Base-by-base conservation (phyloP, 225 moss, liverwort and hornwort genomes). In the Bryum argenteum region DNA sequence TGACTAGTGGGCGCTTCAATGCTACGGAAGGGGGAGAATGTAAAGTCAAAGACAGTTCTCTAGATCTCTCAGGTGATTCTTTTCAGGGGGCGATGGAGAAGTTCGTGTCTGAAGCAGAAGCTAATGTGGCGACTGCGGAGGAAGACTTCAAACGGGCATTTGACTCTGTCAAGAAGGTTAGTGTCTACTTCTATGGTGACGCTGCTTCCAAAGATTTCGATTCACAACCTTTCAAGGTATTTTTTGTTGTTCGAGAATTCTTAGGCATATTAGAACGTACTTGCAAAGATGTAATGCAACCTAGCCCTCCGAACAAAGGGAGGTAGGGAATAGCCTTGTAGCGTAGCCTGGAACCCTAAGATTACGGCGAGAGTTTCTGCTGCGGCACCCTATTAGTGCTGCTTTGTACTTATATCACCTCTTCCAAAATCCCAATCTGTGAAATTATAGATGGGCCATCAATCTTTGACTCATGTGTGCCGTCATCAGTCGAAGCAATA, bases 181-280 rank as follows among this genome's bases (percentile, higher is more conserved):
- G 89, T 72, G 79, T 84, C 23, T 97, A 94, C 73, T 97, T 91
- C 66, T 91, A 97, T 57, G 96, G 96, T 14, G 86, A 92, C 20
- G 63, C 87, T 42, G 82, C 82, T 55, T 80, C 85, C 3, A 89
- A 81, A 71, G 91, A 97, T 67, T 75, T 60, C 65, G 86, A 97
- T 63, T 89, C 89, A 50, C 84, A 90, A 52, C 90, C 91, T 64
- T 77, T 97, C 0, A 90, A 86, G 78, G 88, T 93, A 59, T 97
- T 97, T 66, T 86, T 89, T 61, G 96, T 97, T 51, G 96, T 97
- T 21, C 87, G 87, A 72, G 93, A 93, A 57, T 97, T 97, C 44
- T 78, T 94, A 74, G 73, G 84, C 63, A 80, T 93, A 23, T 75
- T 97, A 26, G 96, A 97, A 67, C 87, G 90, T 44, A 89, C 88